Conservation (phyloP, 768 basidiomycete genomes). For the Trametes coccinea region DNA sequence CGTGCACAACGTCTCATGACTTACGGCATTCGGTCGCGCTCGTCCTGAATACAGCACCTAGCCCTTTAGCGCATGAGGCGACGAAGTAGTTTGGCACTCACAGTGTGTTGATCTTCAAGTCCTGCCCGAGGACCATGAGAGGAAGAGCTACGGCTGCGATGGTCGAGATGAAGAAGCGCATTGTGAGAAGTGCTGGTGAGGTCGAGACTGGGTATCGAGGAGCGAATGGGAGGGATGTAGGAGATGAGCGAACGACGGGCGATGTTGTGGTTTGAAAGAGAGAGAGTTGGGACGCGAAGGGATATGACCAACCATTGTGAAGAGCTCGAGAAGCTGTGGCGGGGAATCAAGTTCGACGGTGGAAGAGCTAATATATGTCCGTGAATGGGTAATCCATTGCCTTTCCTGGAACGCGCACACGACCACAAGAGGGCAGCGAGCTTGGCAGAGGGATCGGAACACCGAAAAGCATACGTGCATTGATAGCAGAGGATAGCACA, state of each 20-base stretch:
- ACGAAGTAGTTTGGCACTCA: constrained; percentile 37
- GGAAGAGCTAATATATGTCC: not conserved
- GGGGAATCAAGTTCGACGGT: not conserved
- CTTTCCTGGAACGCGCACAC: not conserved
- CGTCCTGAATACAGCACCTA: constrained; percentile 30
- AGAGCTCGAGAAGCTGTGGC: constrained; percentile 10
- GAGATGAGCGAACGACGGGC: not conserved
- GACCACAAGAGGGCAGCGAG: not conserved
- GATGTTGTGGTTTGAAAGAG: constrained; percentile 3
- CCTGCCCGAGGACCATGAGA: constrained; percentile 38
- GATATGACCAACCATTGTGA: constrained; percentile 10
- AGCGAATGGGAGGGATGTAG: constrained; percentile 9
- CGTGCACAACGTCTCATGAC: constrained; percentile 24
- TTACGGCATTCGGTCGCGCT: constrained; percentile 52
- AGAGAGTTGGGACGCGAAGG: not conserved
- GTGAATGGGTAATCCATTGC: not conserved
- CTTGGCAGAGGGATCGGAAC: too few relatives aligned
- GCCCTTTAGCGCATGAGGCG: not conserved
- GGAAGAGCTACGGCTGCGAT: constrained; percentile 33
- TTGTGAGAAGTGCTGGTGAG: not conserved
- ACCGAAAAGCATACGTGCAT: not conserved
- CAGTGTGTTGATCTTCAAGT: constrained; percentile 68
- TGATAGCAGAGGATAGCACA: not conserved
- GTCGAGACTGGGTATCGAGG: constrained; percentile 3
- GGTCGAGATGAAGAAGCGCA: constrained; percentile 27